A percentile compares a stretch with the other conserved stretches of the same genome.
Conservation (phyloP, 306 rosid genomes). For the Fragaria ananassa region DNA sequence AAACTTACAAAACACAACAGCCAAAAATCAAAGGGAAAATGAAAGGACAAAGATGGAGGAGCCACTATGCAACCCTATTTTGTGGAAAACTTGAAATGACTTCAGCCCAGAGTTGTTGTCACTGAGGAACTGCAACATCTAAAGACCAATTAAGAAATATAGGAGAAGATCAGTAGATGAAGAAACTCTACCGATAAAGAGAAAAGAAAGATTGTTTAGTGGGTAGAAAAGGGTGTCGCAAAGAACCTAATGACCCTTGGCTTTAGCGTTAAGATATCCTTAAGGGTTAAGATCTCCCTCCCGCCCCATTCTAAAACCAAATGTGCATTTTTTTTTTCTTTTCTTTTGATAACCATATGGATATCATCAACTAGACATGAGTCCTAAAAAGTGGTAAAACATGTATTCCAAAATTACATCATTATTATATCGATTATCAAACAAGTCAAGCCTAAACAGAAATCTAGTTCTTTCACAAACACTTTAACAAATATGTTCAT, state of each 20-base stretch:
- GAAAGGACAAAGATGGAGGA: neutral
- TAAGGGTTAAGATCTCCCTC: neutral
- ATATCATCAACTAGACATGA: neutral
- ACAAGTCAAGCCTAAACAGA: neutral
- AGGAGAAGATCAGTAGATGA: slow-evolving; percentile 29
- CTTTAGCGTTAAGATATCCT: neutral
- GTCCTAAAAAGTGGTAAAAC: neutral
- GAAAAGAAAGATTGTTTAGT: neutral
- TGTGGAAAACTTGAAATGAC: slow-evolving; percentile 19
- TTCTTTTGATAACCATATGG: neutral
- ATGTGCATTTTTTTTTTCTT: too few species aligned
- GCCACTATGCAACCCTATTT: slow-evolving; percentile 23
- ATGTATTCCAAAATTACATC: neutral
- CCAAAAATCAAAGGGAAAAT: slow-evolving; percentile 9
- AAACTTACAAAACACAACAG: slow-evolving; percentile 11
- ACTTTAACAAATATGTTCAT: neutral
- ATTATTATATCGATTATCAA: neutral
- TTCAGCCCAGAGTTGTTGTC: slow-evolving; percentile 21
- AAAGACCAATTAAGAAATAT: slow-evolving; percentile 23
- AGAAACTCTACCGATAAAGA: slow-evolving; percentile 25
- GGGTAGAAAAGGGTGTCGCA: neutral
- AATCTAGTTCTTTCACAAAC: neutral
- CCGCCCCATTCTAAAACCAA: neutral
- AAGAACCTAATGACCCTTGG: neutral
- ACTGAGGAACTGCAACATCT: slow-evolving; percentile 46